Evolutionary conservation across 306 rosid genomes (phyloP).

Genomic region (Calophaca sinica): DNA sequence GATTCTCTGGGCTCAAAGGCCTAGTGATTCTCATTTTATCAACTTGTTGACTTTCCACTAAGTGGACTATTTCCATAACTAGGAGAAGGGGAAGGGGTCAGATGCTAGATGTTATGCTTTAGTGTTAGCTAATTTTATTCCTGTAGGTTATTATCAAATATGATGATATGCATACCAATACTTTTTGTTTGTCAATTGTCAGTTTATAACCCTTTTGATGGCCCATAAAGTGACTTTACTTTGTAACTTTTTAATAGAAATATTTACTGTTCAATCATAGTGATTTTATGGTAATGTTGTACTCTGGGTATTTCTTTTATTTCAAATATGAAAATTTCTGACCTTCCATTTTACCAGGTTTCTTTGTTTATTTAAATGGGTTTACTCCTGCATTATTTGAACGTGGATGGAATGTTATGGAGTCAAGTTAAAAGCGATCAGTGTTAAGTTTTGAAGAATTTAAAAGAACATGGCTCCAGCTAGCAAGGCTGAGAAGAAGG

Average conservation of each 20-base stretch:
- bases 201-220: constrained; percentile 26
- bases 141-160: neutral
- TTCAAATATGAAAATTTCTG: constrained; percentile 29
- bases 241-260: neutral
- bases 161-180: neutral
- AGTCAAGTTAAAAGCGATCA: constrained; percentile 41
- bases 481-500: constrained; percentile 81
- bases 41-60: neutral
- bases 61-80: neutral
- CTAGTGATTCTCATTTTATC: constrained; percentile 10
- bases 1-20: neutral
- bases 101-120: constrained; percentile 18
- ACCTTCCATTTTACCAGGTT: constrained; percentile 40
- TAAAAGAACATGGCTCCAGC: constrained; percentile 60
- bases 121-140: neutral
- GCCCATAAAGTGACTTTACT: neutral
- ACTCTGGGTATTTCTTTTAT: no score
- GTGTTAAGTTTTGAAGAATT: constrained; percentile 38
- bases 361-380: constrained; percentile 38
- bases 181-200: constrained; percentile 3
- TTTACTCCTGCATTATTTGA: constrained; percentile 33
- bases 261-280: constrained; percentile 11
- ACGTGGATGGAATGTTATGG: constrained; percentile 43
- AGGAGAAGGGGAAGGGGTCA: constrained; percentile 26
- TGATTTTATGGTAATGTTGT: neutral